phyloP scores from a whole-genome alignment of 2,329 filamentous ascomycete genomes.

The Lizonia empirigonia region DNA sequence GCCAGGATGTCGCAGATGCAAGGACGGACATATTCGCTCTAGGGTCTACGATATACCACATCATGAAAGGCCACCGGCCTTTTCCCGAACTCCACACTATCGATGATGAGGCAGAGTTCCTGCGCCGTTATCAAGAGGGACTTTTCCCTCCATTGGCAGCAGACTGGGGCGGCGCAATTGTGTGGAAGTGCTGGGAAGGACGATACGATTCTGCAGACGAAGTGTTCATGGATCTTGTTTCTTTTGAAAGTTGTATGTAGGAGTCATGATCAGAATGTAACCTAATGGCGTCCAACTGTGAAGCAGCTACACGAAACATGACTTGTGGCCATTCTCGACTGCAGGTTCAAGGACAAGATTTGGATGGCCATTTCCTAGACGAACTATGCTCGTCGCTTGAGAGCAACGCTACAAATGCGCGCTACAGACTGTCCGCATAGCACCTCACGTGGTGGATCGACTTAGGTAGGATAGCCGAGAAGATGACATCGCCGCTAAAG shows the following conservation, averaged over 20 bases:
- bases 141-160: constrained; percentile 15
- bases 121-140: constrained; percentile 14
- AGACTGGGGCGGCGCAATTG: constrained; percentile 16
- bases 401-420: too few relatives aligned
- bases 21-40: constrained; percentile 34
- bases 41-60: constrained; percentile 29
- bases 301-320: too few relatives aligned
- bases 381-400: too few relatives aligned
- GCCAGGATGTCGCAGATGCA: constrained; percentile 16
- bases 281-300: not conserved
- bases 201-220: constrained; percentile 21
- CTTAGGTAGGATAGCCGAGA: too few relatives aligned
- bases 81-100: constrained; percentile 27
- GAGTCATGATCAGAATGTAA: not conserved
- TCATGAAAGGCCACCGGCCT: constrained; percentile 20
- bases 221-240: constrained; percentile 17
- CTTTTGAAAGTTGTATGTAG: not conserved
- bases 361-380: too few relatives aligned
- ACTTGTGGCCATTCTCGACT: too few relatives aligned
- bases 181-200: constrained; percentile 26
- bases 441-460: too few relatives aligned
- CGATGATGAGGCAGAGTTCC: constrained; percentile 24
- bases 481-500: too few relatives aligned
- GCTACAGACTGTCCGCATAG: too few relatives aligned
- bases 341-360: too few relatives aligned